A percentile compares a stretch with the other conserved stretches of the same genome.
Conservation (phyloP, 306 rosid genomes). For the Trichosanthes truncata region DNA sequence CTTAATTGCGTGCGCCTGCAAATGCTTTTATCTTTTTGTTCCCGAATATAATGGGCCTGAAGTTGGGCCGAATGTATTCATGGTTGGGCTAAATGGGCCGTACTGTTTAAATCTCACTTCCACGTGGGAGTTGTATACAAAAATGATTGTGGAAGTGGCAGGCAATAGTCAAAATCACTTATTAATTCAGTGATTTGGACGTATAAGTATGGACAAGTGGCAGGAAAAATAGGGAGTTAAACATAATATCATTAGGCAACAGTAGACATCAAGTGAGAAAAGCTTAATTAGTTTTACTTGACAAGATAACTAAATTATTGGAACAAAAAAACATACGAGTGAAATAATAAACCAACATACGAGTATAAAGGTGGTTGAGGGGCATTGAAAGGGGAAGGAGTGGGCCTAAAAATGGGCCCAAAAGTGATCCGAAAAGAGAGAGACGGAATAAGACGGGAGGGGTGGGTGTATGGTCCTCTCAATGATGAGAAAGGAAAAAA, state of each 20-base stretch:
- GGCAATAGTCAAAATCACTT: background rate
- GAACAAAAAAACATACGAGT: too few species aligned
- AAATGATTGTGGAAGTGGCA: background rate
- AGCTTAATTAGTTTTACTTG: too few species aligned
- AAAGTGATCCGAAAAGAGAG: too few species aligned
- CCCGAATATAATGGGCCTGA: background rate
- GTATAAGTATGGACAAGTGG: background rate
- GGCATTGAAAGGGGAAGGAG: background rate
- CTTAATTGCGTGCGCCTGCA: background rate
- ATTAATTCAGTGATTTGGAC: background rate
- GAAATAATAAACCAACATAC: too few species aligned
- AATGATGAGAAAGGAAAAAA: too few species aligned
- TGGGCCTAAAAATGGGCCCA: background rate
- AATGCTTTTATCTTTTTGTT: background rate
- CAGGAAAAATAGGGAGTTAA: background rate
- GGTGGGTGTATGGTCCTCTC: slow-evolving; percentile 11
- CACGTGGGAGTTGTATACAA: background rate
- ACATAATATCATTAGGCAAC: background rate
- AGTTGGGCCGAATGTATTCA: background rate
- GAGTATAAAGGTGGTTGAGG: background rate
- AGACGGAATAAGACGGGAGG: background rate
- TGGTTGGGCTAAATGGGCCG: too few species aligned
- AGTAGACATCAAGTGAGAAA: too few species aligned
- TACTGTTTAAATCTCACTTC: too few species aligned
- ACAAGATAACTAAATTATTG: too few species aligned